Evolutionary conservation across 2,329 filamentous ascomycete species (phyloP), one percentile per base, ranked within the genome.

Genomic region (Alternaria sp.): DNA sequence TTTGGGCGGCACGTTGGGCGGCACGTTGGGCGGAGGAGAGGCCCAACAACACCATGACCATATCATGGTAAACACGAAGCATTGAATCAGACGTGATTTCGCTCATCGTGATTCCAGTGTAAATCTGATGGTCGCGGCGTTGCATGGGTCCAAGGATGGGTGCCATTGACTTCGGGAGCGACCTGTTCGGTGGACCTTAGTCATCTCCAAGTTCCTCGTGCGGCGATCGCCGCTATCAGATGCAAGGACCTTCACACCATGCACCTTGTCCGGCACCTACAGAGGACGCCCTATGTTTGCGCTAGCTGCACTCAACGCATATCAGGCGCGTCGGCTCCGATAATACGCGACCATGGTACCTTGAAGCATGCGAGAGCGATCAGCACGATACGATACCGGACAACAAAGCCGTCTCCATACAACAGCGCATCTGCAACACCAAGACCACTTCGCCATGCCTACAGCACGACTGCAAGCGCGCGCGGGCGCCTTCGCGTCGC

Each of bases 401-500:
- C 65, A 44, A 55, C 66, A 30, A 63, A 58, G 58, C 53, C 49
- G 46, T 46, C 51, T n/a, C 20, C 53, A 15, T 61, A 54, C 37
- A 15, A 53, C 28, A 43, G 50, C 20, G 28, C 41, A 12, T n/a
- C 45, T 28, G 30, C 56, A 33, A 12, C 21, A 54, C 41, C 41
- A 33, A 28, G 41, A 28, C 8, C 53, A 20, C 45, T 37, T 12
- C 63, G 60, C 53, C 55, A 75, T 71, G 72, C 59, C n/a, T 77
- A 75, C 60, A 76, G 69, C 62, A 75, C 73, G 14, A 49, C 60
- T 25, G 53, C 61, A 5, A 33, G 63, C 12, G 50, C 55, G 14
- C 71, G 69, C 45, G 74, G 85, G 51, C 87, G 88, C 3, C 89
- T 95, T 73, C 91, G 93, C 53, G 86, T 98, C 79, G 96, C 95